phyloP scores from a whole-genome alignment of 1,139 yeast species.

The Nakaseomyces bracarensis region DNA sequence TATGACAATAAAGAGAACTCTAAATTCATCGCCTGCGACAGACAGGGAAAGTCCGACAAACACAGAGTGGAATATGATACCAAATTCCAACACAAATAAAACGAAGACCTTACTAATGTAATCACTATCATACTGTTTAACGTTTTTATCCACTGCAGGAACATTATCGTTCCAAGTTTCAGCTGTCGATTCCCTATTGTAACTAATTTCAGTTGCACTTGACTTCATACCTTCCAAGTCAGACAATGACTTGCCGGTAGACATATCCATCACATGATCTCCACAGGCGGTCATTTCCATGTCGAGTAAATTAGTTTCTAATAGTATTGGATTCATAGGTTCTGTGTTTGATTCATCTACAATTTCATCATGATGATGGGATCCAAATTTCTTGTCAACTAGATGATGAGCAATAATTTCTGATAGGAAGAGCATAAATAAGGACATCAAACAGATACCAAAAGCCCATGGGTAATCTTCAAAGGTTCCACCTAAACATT shows the following conservation, averaged over 20 bases:
- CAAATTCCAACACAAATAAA: slow-evolving; percentile 63
- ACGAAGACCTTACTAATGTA: slow-evolving; percentile 33
- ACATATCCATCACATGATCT: not conserved
- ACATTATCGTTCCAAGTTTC: slow-evolving; percentile 36
- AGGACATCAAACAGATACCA: slow-evolving; percentile 49
- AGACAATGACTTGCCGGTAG: not conserved
- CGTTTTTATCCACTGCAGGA: slow-evolving; percentile 44
- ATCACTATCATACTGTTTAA: slow-evolving; percentile 23
- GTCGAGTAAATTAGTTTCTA: not conserved
- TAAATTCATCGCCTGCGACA: slow-evolving; percentile 66
- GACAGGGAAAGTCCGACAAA: slow-evolving; percentile 70
- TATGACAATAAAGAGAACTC: slow-evolving; percentile 66
- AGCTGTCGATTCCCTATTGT: slow-evolving; percentile 12
- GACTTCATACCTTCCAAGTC: not conserved
- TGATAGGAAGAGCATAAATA: slow-evolving; percentile 44
- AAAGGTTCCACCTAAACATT: slow-evolving; percentile 52
- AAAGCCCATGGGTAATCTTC: slow-evolving; percentile 55
- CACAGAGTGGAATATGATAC: slow-evolving; percentile 71
- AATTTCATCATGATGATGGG: slow-evolving; percentile 1
- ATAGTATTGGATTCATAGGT: not conserved
- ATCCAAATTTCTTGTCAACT: slow-evolving; percentile 13
- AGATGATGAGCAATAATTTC: slow-evolving; percentile 50
- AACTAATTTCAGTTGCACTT: not conserved
- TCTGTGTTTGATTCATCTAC: not conserved
- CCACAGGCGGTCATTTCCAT: not conserved